phyloP scores from a whole-genome alignment of 2,329 filamentous ascomycete species.

The Claviceps quebecensis region DNA sequence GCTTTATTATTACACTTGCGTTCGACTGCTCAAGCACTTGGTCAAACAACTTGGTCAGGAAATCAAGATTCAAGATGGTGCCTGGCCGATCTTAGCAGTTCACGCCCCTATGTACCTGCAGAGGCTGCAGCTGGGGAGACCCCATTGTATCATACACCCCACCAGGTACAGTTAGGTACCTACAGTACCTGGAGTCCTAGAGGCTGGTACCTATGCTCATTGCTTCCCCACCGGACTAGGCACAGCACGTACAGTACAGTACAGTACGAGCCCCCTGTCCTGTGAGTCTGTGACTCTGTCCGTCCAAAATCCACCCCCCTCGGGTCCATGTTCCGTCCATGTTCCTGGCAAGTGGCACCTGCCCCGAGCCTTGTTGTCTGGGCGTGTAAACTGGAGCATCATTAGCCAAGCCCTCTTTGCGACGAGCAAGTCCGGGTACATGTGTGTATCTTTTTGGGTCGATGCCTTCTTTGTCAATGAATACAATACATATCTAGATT shows the following conservation, averaged over 20 bases:
- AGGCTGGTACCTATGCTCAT: no score
- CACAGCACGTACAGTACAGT: no score
- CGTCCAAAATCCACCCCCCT: not conserved
- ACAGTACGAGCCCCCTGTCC: not conserved
- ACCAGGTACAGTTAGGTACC: no score
- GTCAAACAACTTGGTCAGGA: no score
- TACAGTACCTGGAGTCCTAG: no score
- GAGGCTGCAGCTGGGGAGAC: not conserved
- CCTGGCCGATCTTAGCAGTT: not conserved
- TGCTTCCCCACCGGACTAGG: constrained; percentile 1
- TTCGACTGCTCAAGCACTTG: not conserved
- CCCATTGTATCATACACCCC: not conserved
- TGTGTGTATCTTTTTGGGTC: not conserved
- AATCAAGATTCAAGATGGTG: not conserved
- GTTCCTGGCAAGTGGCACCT: not conserved
- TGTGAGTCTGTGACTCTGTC: not conserved
- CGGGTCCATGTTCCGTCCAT: constrained; percentile 3
- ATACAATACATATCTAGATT: constrained; percentile 4
- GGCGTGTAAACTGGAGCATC: not conserved
- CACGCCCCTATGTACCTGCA: no score
- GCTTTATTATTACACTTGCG: not conserved
- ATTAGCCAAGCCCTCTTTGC: not conserved
- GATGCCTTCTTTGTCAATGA: constrained; percentile 8
- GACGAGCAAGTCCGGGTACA: not conserved
- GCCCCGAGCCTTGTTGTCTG: not conserved